A percentile compares a stretch with the other conserved stretches of the same genome.
phyloP scores from a whole-genome alignment of 2,329 filamentous ascomycete genomes.

The Fulvia fulva region DNA sequence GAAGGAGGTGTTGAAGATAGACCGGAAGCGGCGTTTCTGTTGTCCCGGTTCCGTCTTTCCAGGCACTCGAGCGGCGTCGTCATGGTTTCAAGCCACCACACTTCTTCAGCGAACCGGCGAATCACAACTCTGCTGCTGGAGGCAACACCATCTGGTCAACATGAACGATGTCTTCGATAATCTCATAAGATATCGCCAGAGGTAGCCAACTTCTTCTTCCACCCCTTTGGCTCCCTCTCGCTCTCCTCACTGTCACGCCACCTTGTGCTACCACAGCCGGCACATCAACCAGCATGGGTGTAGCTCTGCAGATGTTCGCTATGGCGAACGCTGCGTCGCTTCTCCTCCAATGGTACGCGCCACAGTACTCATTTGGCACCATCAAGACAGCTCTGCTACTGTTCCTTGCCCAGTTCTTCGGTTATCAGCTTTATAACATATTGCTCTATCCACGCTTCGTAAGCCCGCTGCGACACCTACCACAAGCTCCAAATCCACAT shows the following conservation, averaged over 20 bases:
- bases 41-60: background rate
- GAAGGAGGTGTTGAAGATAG: no score
- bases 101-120: background rate
- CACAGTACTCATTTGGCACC: slow-evolving; percentile 26
- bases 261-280: background rate
- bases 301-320: background rate
- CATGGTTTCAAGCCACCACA: background rate
- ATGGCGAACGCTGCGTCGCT: background rate
- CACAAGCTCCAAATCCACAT: slow-evolving; percentile 46
- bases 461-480: slow-evolving; percentile 56
- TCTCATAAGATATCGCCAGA: background rate
- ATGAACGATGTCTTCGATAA: background rate
- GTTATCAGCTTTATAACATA: slow-evolving; percentile 40
- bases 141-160: background rate
- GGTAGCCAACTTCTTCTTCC: background rate
- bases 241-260: background rate
- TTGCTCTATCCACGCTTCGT: slow-evolving; percentile 57
- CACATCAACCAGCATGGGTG: background rate
- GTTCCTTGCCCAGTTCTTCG: slow-evolving; percentile 36
- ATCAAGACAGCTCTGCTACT: slow-evolving; percentile 40
- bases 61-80: background rate
- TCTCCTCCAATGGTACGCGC: slow-evolving; percentile 1
- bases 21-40: background rate
- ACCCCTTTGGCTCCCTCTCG: background rate
- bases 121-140: background rate